Evolutionary conservation across 257 asterid species (phyloP).

Genomic region (Asclepias syriaca): DNA sequence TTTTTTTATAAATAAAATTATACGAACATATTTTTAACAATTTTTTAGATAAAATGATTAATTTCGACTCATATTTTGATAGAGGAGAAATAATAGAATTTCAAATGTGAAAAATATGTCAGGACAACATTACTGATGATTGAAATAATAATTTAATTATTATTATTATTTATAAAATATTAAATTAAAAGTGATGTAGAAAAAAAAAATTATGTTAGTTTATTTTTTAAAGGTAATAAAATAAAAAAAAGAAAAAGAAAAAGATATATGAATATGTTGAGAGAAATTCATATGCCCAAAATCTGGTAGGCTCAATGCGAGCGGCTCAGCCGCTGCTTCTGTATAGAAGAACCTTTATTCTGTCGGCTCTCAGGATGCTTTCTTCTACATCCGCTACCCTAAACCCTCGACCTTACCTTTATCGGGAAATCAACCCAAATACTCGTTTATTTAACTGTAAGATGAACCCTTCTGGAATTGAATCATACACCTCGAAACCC

Average conservation of each 20-base stretch:
- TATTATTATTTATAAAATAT: too few relatives aligned
- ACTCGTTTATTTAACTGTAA: constrained; percentile 24
- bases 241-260: too few relatives aligned
- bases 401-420: not conserved
- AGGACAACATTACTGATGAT: too few relatives aligned
- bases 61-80: too few relatives aligned
- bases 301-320: constrained; percentile 14
- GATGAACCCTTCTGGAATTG: constrained; percentile 23
- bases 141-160: too few relatives aligned
- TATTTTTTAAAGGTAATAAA: too few relatives aligned
- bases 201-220: too few relatives aligned
- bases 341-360: not conserved
- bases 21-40: too few relatives aligned
- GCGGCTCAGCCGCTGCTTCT: constrained; percentile 8
- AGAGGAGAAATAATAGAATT: too few relatives aligned
- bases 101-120: not conserved
- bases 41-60: too few relatives aligned
- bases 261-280: not conserved
- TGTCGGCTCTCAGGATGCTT: constrained; percentile 15
- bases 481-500: constrained; percentile 25
- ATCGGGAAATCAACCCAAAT: constrained; percentile 22
- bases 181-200: too few relatives aligned
- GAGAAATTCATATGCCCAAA: not conserved
- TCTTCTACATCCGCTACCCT: constrained; percentile 1
- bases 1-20: too few relatives aligned